These are phyloP conservation scores for Ilyonectria sp. DNA, from an alignment of 2,329 filamentous ascomycete genomes.

Conservation along the genomic window DNA sequence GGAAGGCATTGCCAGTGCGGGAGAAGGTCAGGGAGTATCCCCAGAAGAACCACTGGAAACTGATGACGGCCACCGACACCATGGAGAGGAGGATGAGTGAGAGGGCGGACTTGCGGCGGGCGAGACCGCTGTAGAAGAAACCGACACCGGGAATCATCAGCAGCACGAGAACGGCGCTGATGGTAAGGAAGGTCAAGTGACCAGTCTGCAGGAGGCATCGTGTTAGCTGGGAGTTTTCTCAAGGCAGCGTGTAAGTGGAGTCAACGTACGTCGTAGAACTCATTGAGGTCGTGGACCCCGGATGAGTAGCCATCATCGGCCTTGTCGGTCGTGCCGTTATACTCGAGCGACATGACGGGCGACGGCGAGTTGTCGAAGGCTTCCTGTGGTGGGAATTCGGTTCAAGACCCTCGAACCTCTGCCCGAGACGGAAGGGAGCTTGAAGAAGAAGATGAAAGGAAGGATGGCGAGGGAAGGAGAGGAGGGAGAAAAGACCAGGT, in stretches of 20 bases:
- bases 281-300: constrained; percentile 79
- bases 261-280: constrained; percentile 81
- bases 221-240: constrained; percentile 4
- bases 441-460: constrained; percentile 16
- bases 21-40: constrained; percentile 91
- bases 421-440: constrained; percentile 14
- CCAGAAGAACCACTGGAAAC: constrained; percentile 98
- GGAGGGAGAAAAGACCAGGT: constrained; percentile 8
- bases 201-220: constrained; percentile 69
- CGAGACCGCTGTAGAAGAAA: constrained; percentile 94
- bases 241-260: not conserved
- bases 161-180: constrained; percentile 83
- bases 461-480: constrained; percentile 30
- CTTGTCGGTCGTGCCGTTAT: constrained; percentile 66
- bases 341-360: constrained; percentile 54
- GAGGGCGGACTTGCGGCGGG: constrained; percentile 89
- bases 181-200: constrained; percentile 86
- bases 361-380: constrained; percentile 28
- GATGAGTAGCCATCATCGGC: constrained; percentile 68
- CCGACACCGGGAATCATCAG: constrained; percentile 96
- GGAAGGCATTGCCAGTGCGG: constrained; percentile 82
- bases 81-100: constrained; percentile 89
- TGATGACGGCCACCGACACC: constrained; percentile 83
- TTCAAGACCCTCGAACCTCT: constrained; percentile 29
- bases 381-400: constrained; percentile 8